Conservation (phyloP, 129 eudicot genomes). For the Glebionis coronaria region DNA sequence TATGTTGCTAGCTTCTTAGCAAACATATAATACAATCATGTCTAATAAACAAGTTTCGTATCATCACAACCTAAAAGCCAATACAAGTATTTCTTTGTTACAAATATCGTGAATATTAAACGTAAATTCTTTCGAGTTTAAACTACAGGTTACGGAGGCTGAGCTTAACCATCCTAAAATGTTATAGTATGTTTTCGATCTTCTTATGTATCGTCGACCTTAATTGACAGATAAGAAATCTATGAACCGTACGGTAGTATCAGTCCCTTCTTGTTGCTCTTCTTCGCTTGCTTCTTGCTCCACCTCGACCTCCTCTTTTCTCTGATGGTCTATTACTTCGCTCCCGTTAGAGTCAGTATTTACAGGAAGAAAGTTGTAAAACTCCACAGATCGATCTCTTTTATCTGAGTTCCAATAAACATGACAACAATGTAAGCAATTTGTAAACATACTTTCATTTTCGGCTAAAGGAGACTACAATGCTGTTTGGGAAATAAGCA, state of each 20-base stretch:
- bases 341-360: conserved; percentile 58
- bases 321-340: conserved; percentile 57
- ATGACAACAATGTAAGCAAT: no score
- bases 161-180: conserved; percentile 23
- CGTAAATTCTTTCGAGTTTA: conserved; percentile 6
- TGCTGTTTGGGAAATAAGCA: neutral
- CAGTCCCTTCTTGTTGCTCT: conserved; percentile 17
- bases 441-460: no score
- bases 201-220: conserved; percentile 1
- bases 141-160: conserved; percentile 17
- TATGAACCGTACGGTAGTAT: conserved; percentile 39
- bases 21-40: conserved; percentile 7
- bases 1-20: neutral
- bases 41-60: neutral
- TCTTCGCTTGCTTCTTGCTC: conserved; percentile 36
- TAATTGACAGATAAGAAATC: conserved; percentile 49
- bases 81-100: conserved; percentile 2
- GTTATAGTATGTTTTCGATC: neutral
- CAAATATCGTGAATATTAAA: conserved; percentile 1
- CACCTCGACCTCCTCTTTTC: conserved; percentile 40
- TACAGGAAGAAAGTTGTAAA: conserved; percentile 69
- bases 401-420: conserved; percentile 27
- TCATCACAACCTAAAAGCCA: neutral
- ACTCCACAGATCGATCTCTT: conserved; percentile 42
- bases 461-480: no score